phyloP scores from a whole-genome alignment of 805 yeast species.

The Jamesozyma rosinii region DNA sequence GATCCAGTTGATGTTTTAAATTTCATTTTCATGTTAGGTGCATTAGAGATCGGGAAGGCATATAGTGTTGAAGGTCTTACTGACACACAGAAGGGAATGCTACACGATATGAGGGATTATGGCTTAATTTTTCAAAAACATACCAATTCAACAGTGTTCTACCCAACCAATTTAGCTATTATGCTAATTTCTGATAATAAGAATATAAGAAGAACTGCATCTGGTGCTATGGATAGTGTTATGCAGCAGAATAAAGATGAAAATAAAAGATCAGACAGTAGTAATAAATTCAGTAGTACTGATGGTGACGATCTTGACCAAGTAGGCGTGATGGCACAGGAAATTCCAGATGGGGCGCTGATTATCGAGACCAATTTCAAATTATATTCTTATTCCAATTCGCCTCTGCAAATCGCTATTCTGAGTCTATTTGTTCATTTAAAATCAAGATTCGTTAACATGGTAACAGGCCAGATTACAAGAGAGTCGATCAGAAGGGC shows the following conservation, averaged over 20 bases:
- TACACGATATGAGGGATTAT: slow-evolving; percentile 82
- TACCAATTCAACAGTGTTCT: slow-evolving; percentile 54
- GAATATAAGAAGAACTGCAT: slow-evolving; percentile 53
- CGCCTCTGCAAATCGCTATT: slow-evolving; percentile 91
- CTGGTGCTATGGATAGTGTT: slow-evolving; percentile 66
- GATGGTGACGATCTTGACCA: slow-evolving; percentile 25
- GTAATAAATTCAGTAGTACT: slow-evolving; percentile 8
- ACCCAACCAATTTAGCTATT: slow-evolving; percentile 86
- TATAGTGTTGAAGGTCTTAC: slow-evolving; percentile 64
- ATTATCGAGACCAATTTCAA: slow-evolving; percentile 92
- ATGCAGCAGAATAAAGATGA: slow-evolving; percentile 30
- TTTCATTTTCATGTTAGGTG: slow-evolving; percentile 87
- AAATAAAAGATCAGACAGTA: slow-evolving; percentile 10
- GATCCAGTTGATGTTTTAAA: slow-evolving; percentile 93
- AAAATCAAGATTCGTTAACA: slow-evolving; percentile 74
- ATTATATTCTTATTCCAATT: slow-evolving; percentile 83
- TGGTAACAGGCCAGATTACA: slow-evolving; percentile 89
- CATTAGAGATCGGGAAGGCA: slow-evolving; percentile 82
- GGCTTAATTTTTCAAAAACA: slow-evolving; percentile 73
- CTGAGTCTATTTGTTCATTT: slow-evolving; percentile 80
- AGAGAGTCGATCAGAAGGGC: slow-evolving; percentile 87
- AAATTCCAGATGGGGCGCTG: slow-evolving; percentile 50
- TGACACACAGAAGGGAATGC: slow-evolving; percentile 74
- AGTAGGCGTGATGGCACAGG: slow-evolving; percentile 19
- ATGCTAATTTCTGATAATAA: slow-evolving; percentile 79